Percentiles rank a stretch among this genome's conserved stretches.
phyloP scores from a whole-genome alignment of 352 stramenopile genomes.

The Phytophthora podocarpi region DNA sequence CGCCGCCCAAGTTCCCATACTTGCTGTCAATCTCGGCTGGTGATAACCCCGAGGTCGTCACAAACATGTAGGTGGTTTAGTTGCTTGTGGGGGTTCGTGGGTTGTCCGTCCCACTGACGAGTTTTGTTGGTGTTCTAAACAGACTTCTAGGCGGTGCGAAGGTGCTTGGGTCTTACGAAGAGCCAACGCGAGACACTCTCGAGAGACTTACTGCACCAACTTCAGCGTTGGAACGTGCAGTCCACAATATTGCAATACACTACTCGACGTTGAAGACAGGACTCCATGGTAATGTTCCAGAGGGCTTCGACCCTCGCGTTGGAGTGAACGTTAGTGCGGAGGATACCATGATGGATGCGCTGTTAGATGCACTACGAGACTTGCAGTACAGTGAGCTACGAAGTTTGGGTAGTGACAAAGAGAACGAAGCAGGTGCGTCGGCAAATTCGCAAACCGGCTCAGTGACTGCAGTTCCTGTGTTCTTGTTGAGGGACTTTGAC shows the following conservation, averaged over 20 bases:
- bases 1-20: conserved; percentile 69
- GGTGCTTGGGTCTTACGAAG: conserved; percentile 43
- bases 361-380: conserved; percentile 29
- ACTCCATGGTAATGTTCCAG: conserved; percentile 51
- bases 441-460: background rate
- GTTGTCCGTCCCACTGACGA: background rate
- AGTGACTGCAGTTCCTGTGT: conserved; percentile 37
- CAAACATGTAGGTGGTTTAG: conserved; percentile 26
- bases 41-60: conserved; percentile 49
- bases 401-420: background rate
- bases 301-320: conserved; percentile 41
- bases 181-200: conserved; percentile 44
- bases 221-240: conserved; percentile 17
- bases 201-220: conserved; percentile 32
- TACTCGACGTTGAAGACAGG: conserved; percentile 50
- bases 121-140: conserved; percentile 4
- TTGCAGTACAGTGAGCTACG: conserved; percentile 4
- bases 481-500: conserved; percentile 68
- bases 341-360: conserved; percentile 32
- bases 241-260: conserved; percentile 36
- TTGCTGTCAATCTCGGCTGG: conserved; percentile 60
- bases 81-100: background rate
- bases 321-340: conserved; percentile 19
- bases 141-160: conserved; percentile 32
- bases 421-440: background rate